Evolutionary conservation across 2,329 filamentous ascomycete genomes (phyloP).

Genomic region (Amphichorda felina): DNA sequence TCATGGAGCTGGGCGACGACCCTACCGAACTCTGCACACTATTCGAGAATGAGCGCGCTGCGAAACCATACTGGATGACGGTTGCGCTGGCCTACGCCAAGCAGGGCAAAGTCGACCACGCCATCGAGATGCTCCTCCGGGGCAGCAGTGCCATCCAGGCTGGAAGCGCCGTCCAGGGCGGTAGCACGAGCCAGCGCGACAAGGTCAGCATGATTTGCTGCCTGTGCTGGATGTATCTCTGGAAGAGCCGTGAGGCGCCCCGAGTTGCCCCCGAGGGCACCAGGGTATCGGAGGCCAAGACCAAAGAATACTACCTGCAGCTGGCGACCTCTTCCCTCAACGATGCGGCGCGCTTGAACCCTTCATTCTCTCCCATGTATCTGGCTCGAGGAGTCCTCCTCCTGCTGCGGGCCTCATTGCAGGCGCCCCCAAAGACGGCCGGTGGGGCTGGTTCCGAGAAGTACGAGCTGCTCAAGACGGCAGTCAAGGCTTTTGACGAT

Average conservation of each 20-base stretch:
- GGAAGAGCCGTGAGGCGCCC: constrained; percentile 74
- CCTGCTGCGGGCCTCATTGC: constrained; percentile 76
- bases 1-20: constrained; percentile 84
- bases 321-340: constrained; percentile 86
- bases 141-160: constrained; percentile 61
- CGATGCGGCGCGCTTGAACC: constrained; percentile 89
- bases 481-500: constrained; percentile 90
- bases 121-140: constrained; percentile 61
- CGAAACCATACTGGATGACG: constrained; percentile 95
- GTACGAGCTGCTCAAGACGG: constrained; percentile 70
- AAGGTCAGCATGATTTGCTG: constrained; percentile 75
- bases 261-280: constrained; percentile 50
- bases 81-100: constrained; percentile 95
- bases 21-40: constrained; percentile 90
- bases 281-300: constrained; percentile 61
- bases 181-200: constrained; percentile 62
- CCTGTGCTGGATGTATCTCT: constrained; percentile 82
- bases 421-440: constrained; percentile 58
- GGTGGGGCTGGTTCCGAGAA: constrained; percentile 59
- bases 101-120: constrained; percentile 82
- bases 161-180: constrained; percentile 19
- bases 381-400: constrained; percentile 83
- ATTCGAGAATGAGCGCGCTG: constrained; percentile 85
- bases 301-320: constrained; percentile 87
- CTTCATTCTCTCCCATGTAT: constrained; percentile 81